A percentile compares a stretch with the other conserved stretches of the same genome.
phyloP scores from a whole-genome alignment of 805 yeast genomes.

The Wickerhamomyces sydowiorum region DNA sequence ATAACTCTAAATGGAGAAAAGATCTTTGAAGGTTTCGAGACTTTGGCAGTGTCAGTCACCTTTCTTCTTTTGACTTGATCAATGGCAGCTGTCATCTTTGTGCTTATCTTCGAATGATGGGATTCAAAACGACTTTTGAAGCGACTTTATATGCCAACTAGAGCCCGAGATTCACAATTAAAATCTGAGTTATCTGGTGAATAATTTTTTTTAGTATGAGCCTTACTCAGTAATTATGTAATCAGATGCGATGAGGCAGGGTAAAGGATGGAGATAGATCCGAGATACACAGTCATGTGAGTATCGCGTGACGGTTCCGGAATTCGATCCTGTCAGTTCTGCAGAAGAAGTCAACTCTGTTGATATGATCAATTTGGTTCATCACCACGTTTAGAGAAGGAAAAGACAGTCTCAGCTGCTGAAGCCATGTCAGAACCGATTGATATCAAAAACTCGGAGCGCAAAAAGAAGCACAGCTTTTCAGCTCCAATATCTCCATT shows the following conservation, averaged over 20 bases:
- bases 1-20: constrained; percentile 85
- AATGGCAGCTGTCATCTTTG: constrained; percentile 1
- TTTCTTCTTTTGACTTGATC: constrained; percentile 13
- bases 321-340: too few relatives aligned
- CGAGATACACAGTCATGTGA: too few relatives aligned
- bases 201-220: neutral
- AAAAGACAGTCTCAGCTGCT: neutral
- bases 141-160: too few relatives aligned
- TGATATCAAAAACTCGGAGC: constrained; percentile 9
- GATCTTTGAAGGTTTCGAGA: constrained; percentile 41
- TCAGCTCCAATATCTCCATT: constrained; percentile 27
- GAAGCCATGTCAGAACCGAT: constrained; percentile 20
- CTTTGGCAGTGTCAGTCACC: constrained; percentile 4
- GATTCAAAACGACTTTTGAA: too few relatives aligned
- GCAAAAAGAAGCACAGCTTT: constrained; percentile 2
- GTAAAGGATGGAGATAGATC: too few relatives aligned
- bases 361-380: neutral
- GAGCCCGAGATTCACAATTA: too few relatives aligned
- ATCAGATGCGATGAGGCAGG: neutral
- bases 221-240: neutral
- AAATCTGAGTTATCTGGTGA: too few relatives aligned
- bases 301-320: too few relatives aligned
- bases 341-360: too few relatives aligned
- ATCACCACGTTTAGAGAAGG: neutral
- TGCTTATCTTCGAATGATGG: too few relatives aligned